Evolutionary conservation across 148 eudicot genomes (phyloP), one percentile per base, ranked within the genome.

Genomic region (Cornus controversa): DNA sequence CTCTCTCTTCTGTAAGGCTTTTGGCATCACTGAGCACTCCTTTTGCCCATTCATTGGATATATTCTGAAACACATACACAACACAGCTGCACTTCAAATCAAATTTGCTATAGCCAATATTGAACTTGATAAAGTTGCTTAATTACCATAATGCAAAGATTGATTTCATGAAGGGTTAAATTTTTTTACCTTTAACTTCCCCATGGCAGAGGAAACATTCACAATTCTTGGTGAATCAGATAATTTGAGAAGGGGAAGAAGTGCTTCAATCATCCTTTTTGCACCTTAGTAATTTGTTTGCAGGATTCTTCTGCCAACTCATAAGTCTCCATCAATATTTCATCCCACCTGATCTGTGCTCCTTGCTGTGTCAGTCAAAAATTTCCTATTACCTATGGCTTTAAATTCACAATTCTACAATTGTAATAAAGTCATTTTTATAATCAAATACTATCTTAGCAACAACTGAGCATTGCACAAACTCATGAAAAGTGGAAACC

Each of bases 141-240:
- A n/a, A n/a, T n/a, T n/a, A n/a, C n/a, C n/a, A n/a, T n/a, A n/a
- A n/a, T n/a, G n/a, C n/a, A n/a, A n/a, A 50, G 57, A 16, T 50
- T 50, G 5, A 2, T 11, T 50, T 50, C 57, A 15, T 50, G 57
- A 4, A 50, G 57, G 45, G n/a, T n/a, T n/a, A n/a, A n/a, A n/a
- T n/a, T n/a, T n/a, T n/a, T n/a, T n/a, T n/a, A 89, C 92, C 85
- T 77, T 71, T 24, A 89, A 78, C 69, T 80, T 72, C 31, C 90
- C 91, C 1, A 60, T 27, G 45, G 34, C 5, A 23, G 94, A 86
- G 42, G 90, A 77, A 54, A 89, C 83, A 53, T 88, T 85, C 0
- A 88, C 84, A 26, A 86, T 86, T 74, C 89, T 84, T 53, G 84
- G 80, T 10, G 89, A 88, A 45, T 77, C 81, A 2, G 91, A 88